Conservation (phyloP, 768 basidiomycete genomes). For the Lactarius sanguifluus region DNA sequence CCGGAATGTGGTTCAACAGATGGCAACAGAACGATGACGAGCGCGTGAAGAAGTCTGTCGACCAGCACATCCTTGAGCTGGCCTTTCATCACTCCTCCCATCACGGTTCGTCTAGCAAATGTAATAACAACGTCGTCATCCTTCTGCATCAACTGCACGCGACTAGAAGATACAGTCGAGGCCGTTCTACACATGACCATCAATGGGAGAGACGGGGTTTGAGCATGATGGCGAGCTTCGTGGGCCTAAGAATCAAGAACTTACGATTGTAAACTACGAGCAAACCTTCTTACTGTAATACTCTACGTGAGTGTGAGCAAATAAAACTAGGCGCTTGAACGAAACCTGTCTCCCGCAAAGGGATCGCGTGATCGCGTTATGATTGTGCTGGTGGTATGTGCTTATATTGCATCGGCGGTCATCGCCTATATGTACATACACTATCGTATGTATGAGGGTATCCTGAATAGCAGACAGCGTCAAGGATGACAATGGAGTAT, state of each 20-base stretch:
- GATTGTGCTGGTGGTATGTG: background rate
- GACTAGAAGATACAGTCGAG: constrained; percentile 41
- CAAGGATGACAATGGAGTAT: constrained; percentile 16
- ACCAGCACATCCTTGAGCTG: constrained; percentile 86
- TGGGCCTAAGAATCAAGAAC: background rate
- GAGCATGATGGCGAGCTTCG: background rate
- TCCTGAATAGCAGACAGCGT: constrained; percentile 19
- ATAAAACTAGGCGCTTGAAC: constrained; percentile 9
- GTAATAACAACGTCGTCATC: constrained; percentile 89
- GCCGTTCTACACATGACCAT: constrained; percentile 16
- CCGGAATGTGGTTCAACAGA: background rate
- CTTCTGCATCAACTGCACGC: constrained; percentile 60
- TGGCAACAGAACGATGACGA: constrained; percentile 8
- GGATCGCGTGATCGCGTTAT: background rate
- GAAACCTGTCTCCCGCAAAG: background rate
- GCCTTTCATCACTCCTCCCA: constrained; percentile 86
- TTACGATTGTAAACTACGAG: background rate
- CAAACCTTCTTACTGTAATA: background rate
- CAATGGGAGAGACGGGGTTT: background rate
- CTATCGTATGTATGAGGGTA: constrained; percentile 21
- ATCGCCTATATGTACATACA: constrained; percentile 16
- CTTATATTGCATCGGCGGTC: constrained; percentile 7
- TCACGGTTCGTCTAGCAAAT: constrained; percentile 86
- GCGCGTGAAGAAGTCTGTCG: constrained; percentile 78
- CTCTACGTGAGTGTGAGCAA: background rate